A percentile compares a stretch with the other conserved stretches of the same genome.
Evolutionary conservation across 2,329 filamentous ascomycete genomes (phyloP).

Genomic region (Aquanectria penicillioides): DNA sequence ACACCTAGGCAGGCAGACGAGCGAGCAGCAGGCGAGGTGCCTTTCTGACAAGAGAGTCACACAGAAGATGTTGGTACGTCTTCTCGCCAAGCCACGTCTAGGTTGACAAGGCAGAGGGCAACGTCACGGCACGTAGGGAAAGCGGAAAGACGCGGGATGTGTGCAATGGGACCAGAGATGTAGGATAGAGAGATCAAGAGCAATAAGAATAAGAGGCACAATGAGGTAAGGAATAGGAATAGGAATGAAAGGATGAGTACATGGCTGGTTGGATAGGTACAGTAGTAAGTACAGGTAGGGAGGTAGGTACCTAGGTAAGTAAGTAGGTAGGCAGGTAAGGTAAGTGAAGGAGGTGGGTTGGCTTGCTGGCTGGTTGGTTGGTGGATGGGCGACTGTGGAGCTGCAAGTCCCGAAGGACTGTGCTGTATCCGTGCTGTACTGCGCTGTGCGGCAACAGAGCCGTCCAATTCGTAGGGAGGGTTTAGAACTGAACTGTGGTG

Average conservation of each 20-base stretch:
- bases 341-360: too few species aligned
- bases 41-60: constrained; percentile 3
- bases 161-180: not conserved
- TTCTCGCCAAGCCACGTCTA: constrained; percentile 6
- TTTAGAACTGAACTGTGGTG: too few species aligned
- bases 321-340: not conserved
- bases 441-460: not conserved
- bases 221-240: constrained; percentile 1
- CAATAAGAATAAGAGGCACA: not conserved
- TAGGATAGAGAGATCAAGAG: not conserved
- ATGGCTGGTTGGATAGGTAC: constrained; percentile 1
- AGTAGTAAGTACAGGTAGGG: not conserved
- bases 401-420: too few species aligned
- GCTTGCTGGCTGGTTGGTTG: constrained; percentile 5
- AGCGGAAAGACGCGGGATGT: not conserved
- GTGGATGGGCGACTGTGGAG: constrained; percentile 2
- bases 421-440: constrained; percentile 4
- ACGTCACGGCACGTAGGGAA: not conserved
- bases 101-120: not conserved
- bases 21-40: too few species aligned
- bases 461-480: too few species aligned
- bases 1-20: constrained; percentile 6
- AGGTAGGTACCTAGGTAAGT: constrained; percentile 1
- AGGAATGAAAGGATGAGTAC: not conserved
- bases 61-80: constrained; percentile 2